Evolutionary conservation across 768 basidiomycete genomes (phyloP).

Genomic region (Auriscalpium microsporum): DNA sequence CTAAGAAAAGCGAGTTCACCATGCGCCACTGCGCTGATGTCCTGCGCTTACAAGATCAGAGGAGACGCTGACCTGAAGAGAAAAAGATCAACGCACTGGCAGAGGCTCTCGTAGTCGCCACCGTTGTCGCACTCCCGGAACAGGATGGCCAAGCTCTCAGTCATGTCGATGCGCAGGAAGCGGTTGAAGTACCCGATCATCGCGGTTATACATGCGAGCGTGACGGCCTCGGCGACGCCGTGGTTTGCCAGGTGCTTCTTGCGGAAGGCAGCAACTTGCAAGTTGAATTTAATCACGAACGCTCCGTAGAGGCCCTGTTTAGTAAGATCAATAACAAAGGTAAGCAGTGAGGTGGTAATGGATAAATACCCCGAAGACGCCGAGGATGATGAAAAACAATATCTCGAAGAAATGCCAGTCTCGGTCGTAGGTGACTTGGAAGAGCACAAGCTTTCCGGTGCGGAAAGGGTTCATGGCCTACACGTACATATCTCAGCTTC

Average conservation of each 20-base stretch:
- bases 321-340: background rate
- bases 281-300: conserved; percentile 93
- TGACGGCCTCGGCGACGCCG: conserved; percentile 83
- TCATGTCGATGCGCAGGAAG: conserved; percentile 96
- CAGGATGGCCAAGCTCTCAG: conserved; percentile 87
- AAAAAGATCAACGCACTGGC: conserved; percentile 64
- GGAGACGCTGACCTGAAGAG: conserved; percentile 1
- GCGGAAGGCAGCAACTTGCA: conserved; percentile 91
- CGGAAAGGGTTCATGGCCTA: conserved; percentile 98
- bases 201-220: conserved; percentile 80
- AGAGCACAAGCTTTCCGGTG: conserved; percentile 94
- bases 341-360: background rate
- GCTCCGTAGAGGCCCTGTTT: conserved; percentile 88
- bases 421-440: conserved; percentile 94
- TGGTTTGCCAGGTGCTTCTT: conserved; percentile 80
- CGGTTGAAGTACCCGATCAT: conserved; percentile 91
- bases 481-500: too few relatives aligned
- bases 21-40: conserved; percentile 90
- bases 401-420: conserved; percentile 99
- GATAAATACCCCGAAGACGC: conserved; percentile 79
- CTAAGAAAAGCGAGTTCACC: conserved; percentile 85
- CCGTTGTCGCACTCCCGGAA: conserved; percentile 96
- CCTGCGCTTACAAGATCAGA: conserved; percentile 32
- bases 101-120: conserved; percentile 82
- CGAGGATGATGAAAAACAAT: conserved; percentile 90